Conservation (phyloP, 176 grass and related monocot species). For the Panicum miliaceum region DNA sequence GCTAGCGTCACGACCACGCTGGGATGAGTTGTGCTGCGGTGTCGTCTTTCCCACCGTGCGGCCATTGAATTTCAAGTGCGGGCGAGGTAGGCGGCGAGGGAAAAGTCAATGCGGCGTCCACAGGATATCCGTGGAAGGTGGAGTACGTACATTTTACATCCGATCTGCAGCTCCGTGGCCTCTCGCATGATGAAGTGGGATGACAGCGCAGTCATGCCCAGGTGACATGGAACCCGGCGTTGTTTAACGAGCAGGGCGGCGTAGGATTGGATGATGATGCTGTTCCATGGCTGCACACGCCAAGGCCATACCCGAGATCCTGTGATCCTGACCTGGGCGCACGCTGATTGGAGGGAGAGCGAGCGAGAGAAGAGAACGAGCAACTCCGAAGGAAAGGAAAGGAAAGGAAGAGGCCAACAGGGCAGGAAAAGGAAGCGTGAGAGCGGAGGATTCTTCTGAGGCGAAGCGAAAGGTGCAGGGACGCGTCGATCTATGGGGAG, state of each 20-base stretch:
- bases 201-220: neutral
- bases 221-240: neutral
- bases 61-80: neutral
- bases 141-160: neutral
- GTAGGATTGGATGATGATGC: neutral
- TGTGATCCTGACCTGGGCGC: neutral
- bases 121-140: constrained; percentile 3
- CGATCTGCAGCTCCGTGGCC: neutral
- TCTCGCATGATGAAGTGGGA: neutral
- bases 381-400: too few species aligned
- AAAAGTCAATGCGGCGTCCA: constrained; percentile 6
- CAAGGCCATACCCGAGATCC: neutral
- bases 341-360: neutral
- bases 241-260: neutral
- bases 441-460: constrained; percentile 11
- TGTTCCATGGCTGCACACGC: neutral
- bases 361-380: too few species aligned
- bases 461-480: constrained; percentile 5
- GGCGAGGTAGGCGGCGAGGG: neutral
- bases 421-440: neutral
- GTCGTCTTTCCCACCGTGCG: neutral
- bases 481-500: neutral
- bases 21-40: too few species aligned
- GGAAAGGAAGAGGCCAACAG: too few species aligned
- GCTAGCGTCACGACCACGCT: neutral